These are phyloP conservation scores for Scutellaria minor DNA, from an alignment of 257 asterid species.

Conservation along the genomic window DNA sequence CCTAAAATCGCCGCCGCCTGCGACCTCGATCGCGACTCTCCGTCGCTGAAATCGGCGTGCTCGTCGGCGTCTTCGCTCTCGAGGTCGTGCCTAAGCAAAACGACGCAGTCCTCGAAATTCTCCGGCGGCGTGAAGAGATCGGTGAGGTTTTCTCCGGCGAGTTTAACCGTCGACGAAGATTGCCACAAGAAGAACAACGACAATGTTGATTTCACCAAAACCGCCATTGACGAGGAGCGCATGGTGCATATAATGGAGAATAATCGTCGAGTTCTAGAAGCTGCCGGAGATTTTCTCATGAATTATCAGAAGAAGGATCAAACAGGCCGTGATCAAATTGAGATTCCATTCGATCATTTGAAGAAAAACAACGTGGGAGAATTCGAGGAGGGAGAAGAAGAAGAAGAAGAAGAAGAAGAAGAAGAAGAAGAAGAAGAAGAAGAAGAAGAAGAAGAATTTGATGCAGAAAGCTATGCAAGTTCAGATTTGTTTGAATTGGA, in stretches of 20 bases:
- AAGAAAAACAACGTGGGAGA: conserved; percentile 15
- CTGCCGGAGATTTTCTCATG: conserved; percentile 49
- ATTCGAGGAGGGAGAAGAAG: conserved; percentile 20
- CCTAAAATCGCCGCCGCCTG: conserved; percentile 35
- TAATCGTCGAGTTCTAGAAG: conserved; percentile 51
- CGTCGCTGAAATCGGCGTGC: conserved; percentile 52
- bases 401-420: conserved; percentile 41
- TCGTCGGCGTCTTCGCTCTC: conserved; percentile 66
- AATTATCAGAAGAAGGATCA: conserved; percentile 46
- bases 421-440: conserved; percentile 37
- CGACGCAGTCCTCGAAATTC: conserved; percentile 53
- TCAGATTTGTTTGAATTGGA: conserved; percentile 82
- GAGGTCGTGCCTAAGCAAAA: conserved; percentile 70
- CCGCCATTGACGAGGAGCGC: conserved; percentile 46
- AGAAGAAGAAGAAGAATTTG: conserved; percentile 46
- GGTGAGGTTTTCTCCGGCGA: conserved; percentile 60
- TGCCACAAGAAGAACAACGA: conserved; percentile 33
- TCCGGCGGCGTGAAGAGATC: conserved; percentile 52
- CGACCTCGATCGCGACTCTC: conserved; percentile 36
- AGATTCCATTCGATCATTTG: background rate
- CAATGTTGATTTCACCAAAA: conserved; percentile 11
- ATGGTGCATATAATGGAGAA: conserved; percentile 50
- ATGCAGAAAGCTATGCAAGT: conserved; percentile 62
- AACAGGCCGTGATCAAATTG: conserved; percentile 14
- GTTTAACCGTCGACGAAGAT: conserved; percentile 58